Conservation (phyloP, 768 basidiomycete genomes). For the Boletus vinaceobasis region DNA sequence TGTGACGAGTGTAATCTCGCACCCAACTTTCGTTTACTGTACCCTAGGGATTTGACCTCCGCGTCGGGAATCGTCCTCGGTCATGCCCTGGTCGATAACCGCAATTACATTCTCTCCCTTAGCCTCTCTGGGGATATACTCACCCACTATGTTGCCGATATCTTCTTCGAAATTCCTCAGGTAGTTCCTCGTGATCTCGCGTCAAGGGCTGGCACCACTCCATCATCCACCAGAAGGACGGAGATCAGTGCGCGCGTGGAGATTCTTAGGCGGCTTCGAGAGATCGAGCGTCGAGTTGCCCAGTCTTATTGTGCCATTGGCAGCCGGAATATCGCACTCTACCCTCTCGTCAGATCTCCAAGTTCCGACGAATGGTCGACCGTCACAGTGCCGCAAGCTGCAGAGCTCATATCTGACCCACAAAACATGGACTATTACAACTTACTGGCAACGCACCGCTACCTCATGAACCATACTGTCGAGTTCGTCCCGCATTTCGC, state of each 20-base stretch:
- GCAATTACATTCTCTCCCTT: conserved; percentile 28
- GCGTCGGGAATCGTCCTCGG: conserved; percentile 29
- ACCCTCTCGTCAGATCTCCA: conserved; percentile 42
- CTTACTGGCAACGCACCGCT: conserved; percentile 56
- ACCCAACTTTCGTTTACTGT: conserved; percentile 5
- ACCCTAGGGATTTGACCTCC: conserved; percentile 16
- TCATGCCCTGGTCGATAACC: conserved; percentile 30
- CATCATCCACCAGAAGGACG: conserved; percentile 25
- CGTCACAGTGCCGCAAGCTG: conserved; percentile 54
- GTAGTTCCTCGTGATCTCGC: conserved; percentile 47
- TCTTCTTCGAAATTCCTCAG: conserved; percentile 59
- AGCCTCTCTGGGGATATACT: conserved; percentile 49
- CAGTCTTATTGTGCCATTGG: conserved; percentile 35
- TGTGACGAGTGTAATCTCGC: conserved; percentile 10
- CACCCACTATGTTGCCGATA: conserved; percentile 46
- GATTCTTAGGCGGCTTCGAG: conserved; percentile 57
- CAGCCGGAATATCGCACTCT: conserved; percentile 31
- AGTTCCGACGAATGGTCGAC: conserved; percentile 52
- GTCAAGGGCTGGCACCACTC: conserved; percentile 43
- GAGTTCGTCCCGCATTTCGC: conserved; percentile 51
- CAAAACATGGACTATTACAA: conserved; percentile 31
- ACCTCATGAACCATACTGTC: conserved; percentile 51
- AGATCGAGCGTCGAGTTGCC: conserved; percentile 49
- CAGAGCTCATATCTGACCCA: conserved; percentile 39
- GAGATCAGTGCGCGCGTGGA: conserved; percentile 61